Evolutionary conservation across 768 basidiomycete species (phyloP), one percentile per base, ranked within the genome.

Genomic region (Coprinopsis sp.): DNA sequence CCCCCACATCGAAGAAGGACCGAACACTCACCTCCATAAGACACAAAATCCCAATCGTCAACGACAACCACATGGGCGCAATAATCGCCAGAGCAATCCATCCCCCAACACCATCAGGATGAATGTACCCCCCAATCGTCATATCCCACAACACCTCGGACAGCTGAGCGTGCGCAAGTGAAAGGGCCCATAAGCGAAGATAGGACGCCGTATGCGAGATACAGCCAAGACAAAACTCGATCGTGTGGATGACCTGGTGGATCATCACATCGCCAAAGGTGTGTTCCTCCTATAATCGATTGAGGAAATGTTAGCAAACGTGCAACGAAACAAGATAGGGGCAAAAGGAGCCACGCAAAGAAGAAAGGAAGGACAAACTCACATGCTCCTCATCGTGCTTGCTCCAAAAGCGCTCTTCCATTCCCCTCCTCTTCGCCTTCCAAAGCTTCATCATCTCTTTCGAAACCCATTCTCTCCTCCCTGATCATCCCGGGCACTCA

Each of bases 161-260:
- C 14, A 99, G 74, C 67, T 98, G 96, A 16, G 96, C 92, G 68
- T 99, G 96, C 10, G 96, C 96, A 42, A 99, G 78, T 21, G 96
- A 99, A 6, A 99, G 78, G 16, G 96, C 96, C 95, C 95, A 98
- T 30, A 99, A 74, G 62, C 95, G 87, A 38, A 92, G 79, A 66
- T 90, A 91, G 13, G 88, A 91, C 11, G 91, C 91, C 1, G 95
- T 98, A 65, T 97, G 95, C 53, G 95, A 98, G 59, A 97, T 97
- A 65, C 95, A 97, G 6, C 95, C 96, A 27, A 99, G 81, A 63
- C 96, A 99, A 69, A 98, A 99, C 70, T 99, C 96, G 66, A 99
- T 97, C 21, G 93, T 95, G 67, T 98, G 96, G 59, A 99, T 99
- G 51, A 96, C 74, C 65, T 99, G 96, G 67, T 99, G 95, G 50